Base-by-base conservation (phyloP, 2,329 filamentous ascomycete species). In the Scytalidium sp. region DNA sequence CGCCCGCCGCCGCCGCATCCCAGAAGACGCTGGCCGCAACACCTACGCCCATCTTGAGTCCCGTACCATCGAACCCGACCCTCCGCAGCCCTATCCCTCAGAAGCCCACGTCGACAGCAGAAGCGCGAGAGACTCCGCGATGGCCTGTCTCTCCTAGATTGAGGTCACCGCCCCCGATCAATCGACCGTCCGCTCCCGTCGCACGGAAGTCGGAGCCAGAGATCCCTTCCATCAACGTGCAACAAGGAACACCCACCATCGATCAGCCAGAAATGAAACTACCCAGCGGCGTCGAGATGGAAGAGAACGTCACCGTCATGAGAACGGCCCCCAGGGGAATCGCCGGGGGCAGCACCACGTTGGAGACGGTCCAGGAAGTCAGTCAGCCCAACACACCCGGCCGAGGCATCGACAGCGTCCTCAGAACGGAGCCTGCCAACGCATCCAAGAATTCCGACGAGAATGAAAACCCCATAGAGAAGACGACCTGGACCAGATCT, bases 311-410 rank as follows among this genome's bases (percentile, higher is more conserved):
- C 27, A 70, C 79, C 19, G 82, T 81, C 45, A 73, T 81, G 70
- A 73, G 78, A 64, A 82, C 83, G 17, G 81, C 83, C 19, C 78
- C 75, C 27, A 78, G 84, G 56, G 80, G 78, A 52, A 75, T 78
- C 46, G 83, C 76, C 63, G 79, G 76, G 50, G 79, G 77, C 46
- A 79, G 74, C 29, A 78, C 85, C 44, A 82, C 81, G 43, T 73
- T 97, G 50, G 93, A 96, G 70, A 97, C 94, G 0, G 93, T 97
- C 15, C 88, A 96, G 65, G 93, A 97, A 75, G 85, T 87, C 47
- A 94, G 90, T 70, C 81, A 90, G 52, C 84, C 87, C 41, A 84
- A 83, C 45, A 88, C 88, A 1, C 87, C 89, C 13, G 75, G 72
- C 13, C 72, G 69, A 54, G 62, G 75, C 68, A 60, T 71, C 52